Conservation (phyloP, 1,139 yeast genomes). For the Taphrina pruni region DNA sequence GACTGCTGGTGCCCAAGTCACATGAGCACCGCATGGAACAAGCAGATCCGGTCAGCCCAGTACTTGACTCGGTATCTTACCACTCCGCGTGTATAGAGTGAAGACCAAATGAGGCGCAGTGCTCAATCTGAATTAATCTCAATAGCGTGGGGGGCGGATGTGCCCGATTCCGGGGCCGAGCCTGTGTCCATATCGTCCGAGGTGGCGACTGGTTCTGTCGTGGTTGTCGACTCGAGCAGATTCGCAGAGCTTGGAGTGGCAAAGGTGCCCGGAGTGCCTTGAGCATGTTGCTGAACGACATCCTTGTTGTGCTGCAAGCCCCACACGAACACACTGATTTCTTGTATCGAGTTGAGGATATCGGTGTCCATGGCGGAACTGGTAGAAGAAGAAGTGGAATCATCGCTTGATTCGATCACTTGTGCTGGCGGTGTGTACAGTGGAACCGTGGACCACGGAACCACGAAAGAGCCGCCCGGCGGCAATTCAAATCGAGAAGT, state of each 20-base stretch:
- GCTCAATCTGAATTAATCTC: conserved; percentile 10
- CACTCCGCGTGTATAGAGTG: no score
- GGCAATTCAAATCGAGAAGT: conserved; percentile 15
- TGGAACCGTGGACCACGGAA: conserved; percentile 42
- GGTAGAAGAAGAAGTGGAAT: conserved; percentile 2
- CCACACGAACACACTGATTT: conserved; percentile 38
- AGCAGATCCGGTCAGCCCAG: neutral
- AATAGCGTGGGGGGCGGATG: conserved; percentile 4
- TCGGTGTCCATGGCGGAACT: conserved; percentile 1
- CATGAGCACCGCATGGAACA: neutral
- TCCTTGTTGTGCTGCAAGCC: conserved; percentile 33
- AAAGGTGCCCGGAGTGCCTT: conserved; percentile 24
- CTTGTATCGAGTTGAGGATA: conserved; percentile 18
- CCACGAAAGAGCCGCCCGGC: conserved; percentile 37
- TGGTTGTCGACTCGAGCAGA: neutral
- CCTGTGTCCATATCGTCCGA: neutral
- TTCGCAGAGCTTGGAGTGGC: neutral
- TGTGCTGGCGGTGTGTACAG: conserved; percentile 38
- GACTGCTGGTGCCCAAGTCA: neutral
- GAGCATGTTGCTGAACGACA: conserved; percentile 24
- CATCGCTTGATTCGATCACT: conserved; percentile 11
- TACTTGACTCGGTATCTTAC: no score
- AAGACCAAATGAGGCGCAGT: no score
- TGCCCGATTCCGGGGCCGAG: conserved; percentile 8
- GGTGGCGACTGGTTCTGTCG: neutral